phyloP scores from a whole-genome alignment of 257 asterid species.

The Fraxinus anomala region DNA sequence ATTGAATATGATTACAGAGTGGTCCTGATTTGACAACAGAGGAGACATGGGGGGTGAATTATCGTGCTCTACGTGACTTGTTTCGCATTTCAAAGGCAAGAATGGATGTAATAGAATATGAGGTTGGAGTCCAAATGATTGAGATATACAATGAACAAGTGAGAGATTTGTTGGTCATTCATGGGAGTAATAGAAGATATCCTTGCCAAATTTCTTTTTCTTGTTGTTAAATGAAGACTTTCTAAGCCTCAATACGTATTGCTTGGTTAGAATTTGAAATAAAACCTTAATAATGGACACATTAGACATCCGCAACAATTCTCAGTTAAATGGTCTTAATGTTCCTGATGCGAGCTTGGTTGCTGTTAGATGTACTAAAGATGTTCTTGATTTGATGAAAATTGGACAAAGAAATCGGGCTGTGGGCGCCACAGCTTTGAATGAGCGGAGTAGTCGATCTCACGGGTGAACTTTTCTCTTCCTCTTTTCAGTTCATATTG shows the following conservation, averaged over 20 bases:
- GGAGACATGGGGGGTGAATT: slow-evolving; percentile 92
- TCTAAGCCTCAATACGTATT: slow-evolving; percentile 1
- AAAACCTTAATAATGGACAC: slow-evolving; percentile 60
- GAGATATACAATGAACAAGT: slow-evolving; percentile 96
- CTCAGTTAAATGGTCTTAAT: slow-evolving; percentile 88
- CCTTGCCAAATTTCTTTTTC: slow-evolving; percentile 45
- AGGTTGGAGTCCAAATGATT: slow-evolving; percentile 90
- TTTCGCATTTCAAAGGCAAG: slow-evolving; percentile 67
- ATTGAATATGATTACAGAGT: slow-evolving; percentile 50
- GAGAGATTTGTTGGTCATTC: slow-evolving; percentile 85
- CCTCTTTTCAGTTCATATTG: slow-evolving; percentile 3
- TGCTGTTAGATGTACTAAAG: slow-evolving; percentile 76
- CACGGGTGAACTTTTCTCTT: slow-evolving; percentile 56
- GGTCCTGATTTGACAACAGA: slow-evolving; percentile 88
- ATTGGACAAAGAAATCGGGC: slow-evolving; percentile 80
- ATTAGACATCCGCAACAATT: slow-evolving; percentile 83
- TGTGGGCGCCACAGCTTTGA: slow-evolving; percentile 89
- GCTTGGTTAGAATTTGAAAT: neutral
- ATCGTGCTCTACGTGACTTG: slow-evolving; percentile 81
- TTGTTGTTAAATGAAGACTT: neutral
- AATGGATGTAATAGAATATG: slow-evolving; percentile 63
- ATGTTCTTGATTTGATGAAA: slow-evolving; percentile 89
- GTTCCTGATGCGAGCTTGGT: slow-evolving; percentile 87
- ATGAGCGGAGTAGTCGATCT: slow-evolving; percentile 86
- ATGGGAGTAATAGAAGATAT: slow-evolving; percentile 74